Evolutionary conservation across 768 basidiomycete species (phyloP).

Genomic region (Xerocomellus chrysenteron): DNA sequence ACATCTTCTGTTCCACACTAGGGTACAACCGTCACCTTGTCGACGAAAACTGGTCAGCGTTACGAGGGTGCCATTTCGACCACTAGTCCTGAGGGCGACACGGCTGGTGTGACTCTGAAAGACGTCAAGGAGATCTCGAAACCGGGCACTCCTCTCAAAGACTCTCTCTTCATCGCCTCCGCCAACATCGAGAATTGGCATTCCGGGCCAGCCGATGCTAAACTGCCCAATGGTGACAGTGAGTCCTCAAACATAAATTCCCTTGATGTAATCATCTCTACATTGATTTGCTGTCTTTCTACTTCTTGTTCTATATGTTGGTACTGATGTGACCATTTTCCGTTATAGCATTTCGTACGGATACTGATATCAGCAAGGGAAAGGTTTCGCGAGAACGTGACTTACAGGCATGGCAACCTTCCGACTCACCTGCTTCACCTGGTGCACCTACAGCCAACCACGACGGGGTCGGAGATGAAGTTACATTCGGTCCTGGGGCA

Average conservation of each 20-base stretch:
- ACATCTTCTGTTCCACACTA: slow-evolving; percentile 30
- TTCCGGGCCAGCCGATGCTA: slow-evolving; percentile 72
- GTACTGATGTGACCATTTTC: slow-evolving; percentile 16
- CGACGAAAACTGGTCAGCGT: slow-evolving; percentile 66
- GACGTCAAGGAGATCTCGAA: slow-evolving; percentile 73
- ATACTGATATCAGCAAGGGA: slow-evolving; percentile 72
- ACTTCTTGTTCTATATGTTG: neutral
- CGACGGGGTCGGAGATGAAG: slow-evolving; percentile 52
- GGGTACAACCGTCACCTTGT: slow-evolving; percentile 80
- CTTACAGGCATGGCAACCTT: slow-evolving; percentile 73
- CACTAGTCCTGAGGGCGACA: slow-evolving; percentile 64
- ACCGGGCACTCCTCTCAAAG: slow-evolving; percentile 69
- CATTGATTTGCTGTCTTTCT: neutral
- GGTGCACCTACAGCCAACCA: slow-evolving; percentile 25
- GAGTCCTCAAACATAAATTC: slow-evolving; percentile 31
- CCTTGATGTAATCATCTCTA: neutral
- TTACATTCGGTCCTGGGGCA: slow-evolving; percentile 63
- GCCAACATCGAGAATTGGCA: slow-evolving; percentile 73
- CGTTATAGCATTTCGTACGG: slow-evolving; percentile 72
- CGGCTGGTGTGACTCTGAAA: slow-evolving; percentile 68
- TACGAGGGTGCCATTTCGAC: slow-evolving; percentile 72
- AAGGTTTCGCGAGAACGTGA: slow-evolving; percentile 63
- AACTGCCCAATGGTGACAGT: slow-evolving; percentile 71
- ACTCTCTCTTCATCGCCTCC: slow-evolving; percentile 65
- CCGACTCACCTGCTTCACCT: slow-evolving; percentile 33